Base-by-base conservation (phyloP, 176 grass and related monocot genomes). In the Aegilops speltoides region DNA sequence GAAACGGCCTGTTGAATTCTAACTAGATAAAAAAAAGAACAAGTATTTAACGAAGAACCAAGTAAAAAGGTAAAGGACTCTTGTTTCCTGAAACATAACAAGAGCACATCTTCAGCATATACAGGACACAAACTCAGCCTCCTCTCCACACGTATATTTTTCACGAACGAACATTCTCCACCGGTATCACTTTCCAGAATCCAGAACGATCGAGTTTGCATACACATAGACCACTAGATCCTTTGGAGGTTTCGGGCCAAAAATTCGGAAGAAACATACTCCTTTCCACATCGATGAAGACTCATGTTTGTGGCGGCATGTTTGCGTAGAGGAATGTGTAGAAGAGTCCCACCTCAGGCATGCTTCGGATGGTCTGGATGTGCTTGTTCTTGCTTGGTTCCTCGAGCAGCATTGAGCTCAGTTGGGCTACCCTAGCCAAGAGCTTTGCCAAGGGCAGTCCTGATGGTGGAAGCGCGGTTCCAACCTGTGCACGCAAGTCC, bases 321-420 rank as follows among this genome's bases (percentile, higher is more conserved):
- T 97, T 94, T 7, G 97, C 92, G 23, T 96, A 99, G 16, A 99
- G 89, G 50, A 99, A 92, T 29, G 97, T 91, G 85, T 93, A 96
- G 82, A 99, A 99, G 76, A 97, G 90, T 52, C 90, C 90, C 48
- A 97, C 94, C 86, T 99, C 92, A 5, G 94, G 90, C 88, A 92
- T 87, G 72, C 79, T 93, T 90, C 78, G 75, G 41, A 99, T 88
- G 37, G 87, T 90, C 80, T 97, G 85, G 23, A 93, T 89, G 74
- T 96, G 91, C 65, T 93, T 97, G 87, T 99, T 99, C 69, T 87
- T 90, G 46, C 85, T 86, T 61, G 94, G 97, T 60, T 99, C 97
- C 68, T 99, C 97, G 25, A 99, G 97, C 75, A 99, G 86, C 19
- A 81, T 78, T 3, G 57, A 74, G 43, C 89, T 91, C 68, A 99